These are phyloP conservation scores for Amanita inopinata DNA, from an alignment of 768 basidiomycete genomes.

Conservation along the genomic window DNA sequence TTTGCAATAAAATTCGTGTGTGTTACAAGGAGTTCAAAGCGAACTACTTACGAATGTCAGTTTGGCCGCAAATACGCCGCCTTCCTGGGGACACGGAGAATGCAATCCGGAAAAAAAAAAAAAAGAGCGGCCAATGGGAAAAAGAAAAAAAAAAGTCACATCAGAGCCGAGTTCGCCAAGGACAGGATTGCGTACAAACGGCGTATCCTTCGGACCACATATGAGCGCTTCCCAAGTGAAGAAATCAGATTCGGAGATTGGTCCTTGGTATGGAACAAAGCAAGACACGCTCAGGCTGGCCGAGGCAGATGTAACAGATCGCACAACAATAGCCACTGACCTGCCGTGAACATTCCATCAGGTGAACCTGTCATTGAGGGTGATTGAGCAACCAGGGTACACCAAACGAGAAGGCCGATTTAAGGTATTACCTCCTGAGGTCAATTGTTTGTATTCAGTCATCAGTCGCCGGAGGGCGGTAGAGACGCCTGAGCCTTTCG, in stretches of 20 bases:
- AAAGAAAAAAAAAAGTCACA: neutral
- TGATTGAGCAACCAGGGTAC: slow-evolving; percentile 1
- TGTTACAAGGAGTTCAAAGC: slow-evolving; percentile 7
- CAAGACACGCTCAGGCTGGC: neutral
- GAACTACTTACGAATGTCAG: slow-evolving; percentile 75
- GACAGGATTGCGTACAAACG: slow-evolving; percentile 60
- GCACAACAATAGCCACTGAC: slow-evolving; percentile 22
- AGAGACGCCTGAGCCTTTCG: slow-evolving; percentile 42
- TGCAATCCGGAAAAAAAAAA: neutral
- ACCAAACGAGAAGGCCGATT: neutral
- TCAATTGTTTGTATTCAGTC: slow-evolving; percentile 88
- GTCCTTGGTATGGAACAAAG: slow-evolving; percentile 38
- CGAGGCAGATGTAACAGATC: slow-evolving; percentile 4
- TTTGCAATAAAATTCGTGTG: slow-evolving; percentile 1
- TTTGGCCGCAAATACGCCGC: slow-evolving; percentile 87
- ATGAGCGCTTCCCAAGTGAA: slow-evolving; percentile 96
- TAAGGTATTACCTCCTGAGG: slow-evolving; percentile 50
- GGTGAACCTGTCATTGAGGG: slow-evolving; percentile 48
- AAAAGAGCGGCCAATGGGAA: neutral
- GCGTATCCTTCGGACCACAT: slow-evolving; percentile 88
- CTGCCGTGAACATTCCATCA: slow-evolving; percentile 96
- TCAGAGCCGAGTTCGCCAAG: neutral
- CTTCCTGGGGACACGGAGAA: slow-evolving; percentile 49
- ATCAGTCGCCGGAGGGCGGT: slow-evolving; percentile 82
- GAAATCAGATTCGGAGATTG: slow-evolving; percentile 86